These are phyloP conservation scores for Podaxis sp. DNA, from an alignment of 768 basidiomycete genomes.

Conservation along the genomic window DNA sequence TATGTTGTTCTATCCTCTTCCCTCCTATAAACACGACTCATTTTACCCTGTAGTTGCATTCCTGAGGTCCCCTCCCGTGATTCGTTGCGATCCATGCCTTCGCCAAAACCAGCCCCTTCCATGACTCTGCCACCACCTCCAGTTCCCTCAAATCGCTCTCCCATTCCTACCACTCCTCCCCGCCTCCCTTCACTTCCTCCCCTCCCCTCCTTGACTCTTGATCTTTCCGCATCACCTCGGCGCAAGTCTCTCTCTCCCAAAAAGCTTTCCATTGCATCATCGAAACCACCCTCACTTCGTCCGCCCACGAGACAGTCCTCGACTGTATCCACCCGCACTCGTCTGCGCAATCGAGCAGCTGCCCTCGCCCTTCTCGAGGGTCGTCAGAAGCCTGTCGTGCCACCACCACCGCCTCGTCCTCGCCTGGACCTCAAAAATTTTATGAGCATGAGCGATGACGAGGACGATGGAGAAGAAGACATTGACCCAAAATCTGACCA, in stretches of 20 bases:
- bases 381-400: conserved; percentile 25
- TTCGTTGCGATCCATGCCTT: conserved; percentile 50
- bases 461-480: conserved; percentile 47
- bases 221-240: conserved; percentile 17
- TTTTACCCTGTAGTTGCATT: conserved; percentile 23
- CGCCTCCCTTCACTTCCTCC: conserved; percentile 31
- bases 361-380: conserved; percentile 70
- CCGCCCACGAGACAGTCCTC: conserved; percentile 21
- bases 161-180: conserved; percentile 23
- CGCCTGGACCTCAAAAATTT: conserved; percentile 41
- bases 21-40: not conserved
- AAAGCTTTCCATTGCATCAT: conserved; percentile 20
- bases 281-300: conserved; percentile 7
- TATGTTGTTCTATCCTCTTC: conserved; percentile 19
- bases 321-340: conserved; percentile 45
- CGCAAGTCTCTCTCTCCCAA: conserved; percentile 19
- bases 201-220: conserved; percentile 25
- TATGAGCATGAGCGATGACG: conserved; percentile 66
- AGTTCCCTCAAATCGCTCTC: conserved; percentile 11
- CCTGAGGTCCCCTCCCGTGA: conserved; percentile 28
- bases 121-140: conserved; percentile 48
- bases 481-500: conserved; percentile 23
- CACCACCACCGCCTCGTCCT: conserved; percentile 16
- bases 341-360: conserved; percentile 49
- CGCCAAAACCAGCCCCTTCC: conserved; percentile 60